Conservation (phyloP, 2,329 filamentous ascomycete genomes). For the Colletotrichum navitas region DNA sequence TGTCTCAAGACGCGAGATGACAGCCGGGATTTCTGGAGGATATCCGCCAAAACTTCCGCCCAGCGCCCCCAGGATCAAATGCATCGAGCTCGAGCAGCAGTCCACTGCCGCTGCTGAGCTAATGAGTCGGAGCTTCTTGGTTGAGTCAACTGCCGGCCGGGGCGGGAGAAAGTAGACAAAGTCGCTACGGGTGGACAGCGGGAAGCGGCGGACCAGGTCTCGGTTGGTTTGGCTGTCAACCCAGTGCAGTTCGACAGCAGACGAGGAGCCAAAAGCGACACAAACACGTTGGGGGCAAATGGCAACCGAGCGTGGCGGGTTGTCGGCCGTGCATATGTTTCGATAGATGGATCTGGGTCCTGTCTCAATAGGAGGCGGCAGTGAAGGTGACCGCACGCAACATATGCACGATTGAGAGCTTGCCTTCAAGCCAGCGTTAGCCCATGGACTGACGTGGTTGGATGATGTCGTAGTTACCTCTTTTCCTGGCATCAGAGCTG, state of each 20-base stretch:
- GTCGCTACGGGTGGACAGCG: conserved; percentile 65
- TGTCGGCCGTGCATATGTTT: conserved; percentile 70
- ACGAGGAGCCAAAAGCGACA: conserved; percentile 74
- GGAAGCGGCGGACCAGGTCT: conserved; percentile 67
- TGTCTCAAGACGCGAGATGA: conserved; percentile 44
- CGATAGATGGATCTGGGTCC: conserved; percentile 52
- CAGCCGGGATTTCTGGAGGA: conserved; percentile 11
- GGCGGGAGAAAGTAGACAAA: conserved; percentile 72
- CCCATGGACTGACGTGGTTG: not conserved
- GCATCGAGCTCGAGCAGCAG: conserved; percentile 43
- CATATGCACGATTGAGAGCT: conserved; percentile 45
- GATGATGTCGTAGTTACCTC: not conserved
- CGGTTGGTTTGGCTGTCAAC: conserved; percentile 60
- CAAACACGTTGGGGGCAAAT: conserved; percentile 74
- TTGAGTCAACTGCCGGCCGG: conserved; percentile 60
- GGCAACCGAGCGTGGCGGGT: conserved; percentile 74
- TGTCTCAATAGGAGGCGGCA: conserved; percentile 49
- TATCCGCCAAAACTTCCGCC: conserved; percentile 22
- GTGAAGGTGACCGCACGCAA: conserved; percentile 42
- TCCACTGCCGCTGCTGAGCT: conserved; percentile 65
- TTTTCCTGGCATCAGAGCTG: conserved; percentile 31
- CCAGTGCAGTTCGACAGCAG: conserved; percentile 74
- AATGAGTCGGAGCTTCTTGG: conserved; percentile 71
- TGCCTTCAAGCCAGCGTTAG: not conserved
- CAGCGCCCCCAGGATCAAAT: conserved; percentile 44